These are phyloP conservation scores for Gymnopilus junonius DNA, from an alignment of 768 basidiomycete genomes.

Conservation along the genomic window DNA sequence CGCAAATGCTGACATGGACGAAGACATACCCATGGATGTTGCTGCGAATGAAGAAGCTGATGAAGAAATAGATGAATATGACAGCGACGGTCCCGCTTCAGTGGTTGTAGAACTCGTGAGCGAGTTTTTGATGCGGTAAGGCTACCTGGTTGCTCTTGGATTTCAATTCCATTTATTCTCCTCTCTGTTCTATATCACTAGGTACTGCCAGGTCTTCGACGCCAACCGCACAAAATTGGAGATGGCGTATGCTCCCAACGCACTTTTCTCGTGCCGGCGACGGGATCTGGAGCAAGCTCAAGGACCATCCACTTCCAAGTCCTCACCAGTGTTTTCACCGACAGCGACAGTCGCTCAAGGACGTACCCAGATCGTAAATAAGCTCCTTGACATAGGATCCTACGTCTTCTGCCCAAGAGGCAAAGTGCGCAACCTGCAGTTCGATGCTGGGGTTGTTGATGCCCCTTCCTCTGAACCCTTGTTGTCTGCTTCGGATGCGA, in stretches of 20 bases:
- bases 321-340: neutral
- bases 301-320: neutral
- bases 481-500: slow-evolving; percentile 9
- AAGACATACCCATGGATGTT: neutral
- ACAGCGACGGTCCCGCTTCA: neutral
- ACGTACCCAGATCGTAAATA: slow-evolving; percentile 16
- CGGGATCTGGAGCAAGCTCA: slow-evolving; percentile 13
- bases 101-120: slow-evolving; percentile 3
- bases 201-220: slow-evolving; percentile 32
- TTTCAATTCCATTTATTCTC: neutral
- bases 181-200: neutral
- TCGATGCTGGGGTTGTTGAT: slow-evolving; percentile 25
- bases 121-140: slow-evolving; percentile 14
- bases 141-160: neutral
- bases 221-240: slow-evolving; percentile 24
- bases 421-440: slow-evolving; percentile 16
- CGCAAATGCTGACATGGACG: neutral
- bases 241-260: slow-evolving; percentile 31
- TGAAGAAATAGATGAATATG: neutral
- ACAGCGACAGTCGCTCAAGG: slow-evolving; percentile 15
- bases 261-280: slow-evolving; percentile 30
- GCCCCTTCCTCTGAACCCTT: neutral
- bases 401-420: slow-evolving; percentile 29
- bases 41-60: neutral
- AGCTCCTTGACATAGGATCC: slow-evolving; percentile 15